A percentile compares a stretch with the other conserved stretches of the same genome.
Evolutionary conservation across 345 rosid species (phyloP).

Genomic region (Arabidopsis suecica): DNA sequence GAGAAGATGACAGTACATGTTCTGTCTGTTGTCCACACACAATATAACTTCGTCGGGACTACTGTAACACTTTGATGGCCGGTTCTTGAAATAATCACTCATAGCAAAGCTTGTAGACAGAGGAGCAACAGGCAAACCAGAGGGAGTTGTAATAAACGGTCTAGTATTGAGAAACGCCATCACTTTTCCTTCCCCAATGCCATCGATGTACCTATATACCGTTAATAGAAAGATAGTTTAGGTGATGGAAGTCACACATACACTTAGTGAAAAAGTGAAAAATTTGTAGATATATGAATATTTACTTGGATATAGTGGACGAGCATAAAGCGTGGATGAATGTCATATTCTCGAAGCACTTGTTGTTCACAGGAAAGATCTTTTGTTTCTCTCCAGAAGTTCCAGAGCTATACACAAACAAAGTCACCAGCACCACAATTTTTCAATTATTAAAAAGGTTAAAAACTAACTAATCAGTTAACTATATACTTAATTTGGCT

Average conservation of each 20-base stretch:
- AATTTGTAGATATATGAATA: not conserved
- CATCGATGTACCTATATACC: not conserved
- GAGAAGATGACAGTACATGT: conserved; percentile 68
- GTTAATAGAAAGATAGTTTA: too few relatives aligned
- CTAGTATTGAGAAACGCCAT: not conserved
- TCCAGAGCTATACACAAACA: conserved; percentile 13
- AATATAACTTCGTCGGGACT: conserved; percentile 64
- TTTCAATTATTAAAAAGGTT: too few relatives aligned
- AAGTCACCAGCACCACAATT: not conserved
- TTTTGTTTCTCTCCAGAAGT: conserved; percentile 8
- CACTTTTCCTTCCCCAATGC: not conserved
- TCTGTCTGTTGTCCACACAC: conserved; percentile 65
- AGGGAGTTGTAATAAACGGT: not conserved
- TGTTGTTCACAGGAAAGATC: conserved; percentile 18
- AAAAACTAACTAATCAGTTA: too few relatives aligned
- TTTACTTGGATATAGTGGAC: not conserved
- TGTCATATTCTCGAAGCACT: not conserved
- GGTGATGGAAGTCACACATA: not conserved
- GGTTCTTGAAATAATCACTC: conserved; percentile 46
- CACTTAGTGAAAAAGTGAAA: not conserved
- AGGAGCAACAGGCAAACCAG: not conserved
- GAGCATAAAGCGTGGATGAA: not conserved
- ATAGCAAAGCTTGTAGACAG: not conserved
- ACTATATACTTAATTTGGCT: too few relatives aligned
- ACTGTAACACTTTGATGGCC: conserved; percentile 53